These are phyloP conservation scores for Sphagnum contortum DNA, from an alignment of 225 moss, liverwort and hornwort species.

Conservation along the genomic window DNA sequence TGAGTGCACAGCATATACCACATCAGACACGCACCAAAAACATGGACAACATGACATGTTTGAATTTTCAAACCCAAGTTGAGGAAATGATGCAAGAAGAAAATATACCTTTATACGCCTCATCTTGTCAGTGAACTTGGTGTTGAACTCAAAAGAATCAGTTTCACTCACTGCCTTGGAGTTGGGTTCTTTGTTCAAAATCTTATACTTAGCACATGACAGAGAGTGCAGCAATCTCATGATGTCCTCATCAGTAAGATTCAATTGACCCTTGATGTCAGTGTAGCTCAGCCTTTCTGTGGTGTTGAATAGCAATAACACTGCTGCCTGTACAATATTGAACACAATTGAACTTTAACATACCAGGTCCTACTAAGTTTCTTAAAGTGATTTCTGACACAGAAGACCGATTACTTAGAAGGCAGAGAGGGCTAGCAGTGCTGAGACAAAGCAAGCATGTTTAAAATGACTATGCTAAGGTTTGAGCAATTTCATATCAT, in stretches of 20 bases:
- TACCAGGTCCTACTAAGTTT: background rate
- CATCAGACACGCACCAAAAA: too few relatives aligned
- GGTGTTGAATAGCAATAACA: conserved; percentile 87
- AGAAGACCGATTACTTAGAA: too few relatives aligned
- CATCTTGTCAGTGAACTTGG: conserved; percentile 97
- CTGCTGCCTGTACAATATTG: conserved; percentile 60
- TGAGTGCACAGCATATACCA: too few relatives aligned
- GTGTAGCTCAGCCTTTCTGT: conserved; percentile 82
- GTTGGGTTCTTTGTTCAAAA: conserved; percentile 78
- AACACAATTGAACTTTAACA: too few relatives aligned
- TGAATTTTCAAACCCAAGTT: too few relatives aligned
- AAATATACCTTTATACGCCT: conserved; percentile 77
- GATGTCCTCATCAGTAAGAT: conserved; percentile 92
- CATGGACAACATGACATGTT: too few relatives aligned
- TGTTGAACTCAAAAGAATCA: conserved; percentile 86
- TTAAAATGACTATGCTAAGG: too few relatives aligned
- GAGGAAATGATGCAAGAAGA: too few relatives aligned
- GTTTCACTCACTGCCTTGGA: conserved; percentile 53
- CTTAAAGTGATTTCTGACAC: too few relatives aligned
- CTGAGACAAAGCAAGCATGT: too few relatives aligned
- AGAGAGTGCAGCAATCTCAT: conserved; percentile 88
- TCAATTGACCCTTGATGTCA: conserved; percentile 87
- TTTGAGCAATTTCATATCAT: too few relatives aligned
- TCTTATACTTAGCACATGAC: conserved; percentile 97
- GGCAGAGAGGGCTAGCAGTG: too few relatives aligned